Evolutionary conservation across 106 monocot species (phyloP).

Genomic region (Allium sativum): DNA sequence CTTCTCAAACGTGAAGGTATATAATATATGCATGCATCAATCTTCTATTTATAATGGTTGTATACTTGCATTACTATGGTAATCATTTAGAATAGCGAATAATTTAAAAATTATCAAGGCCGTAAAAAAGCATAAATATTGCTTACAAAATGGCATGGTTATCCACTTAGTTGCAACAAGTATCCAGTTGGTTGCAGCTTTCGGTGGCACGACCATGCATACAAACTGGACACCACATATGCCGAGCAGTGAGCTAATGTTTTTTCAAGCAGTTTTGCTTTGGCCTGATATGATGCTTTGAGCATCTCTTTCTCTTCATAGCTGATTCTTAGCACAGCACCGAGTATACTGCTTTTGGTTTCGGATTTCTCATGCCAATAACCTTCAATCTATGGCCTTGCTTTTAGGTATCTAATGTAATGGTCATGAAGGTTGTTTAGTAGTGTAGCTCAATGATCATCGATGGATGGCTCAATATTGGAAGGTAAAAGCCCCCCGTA

Average conservation of each 20-base stretch:
- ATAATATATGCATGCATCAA: too few relatives aligned
- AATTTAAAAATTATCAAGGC: too few relatives aligned
- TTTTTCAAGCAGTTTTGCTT: neutral
- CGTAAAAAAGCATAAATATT: too few relatives aligned
- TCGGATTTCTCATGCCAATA: neutral
- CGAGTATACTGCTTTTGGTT: neutral
- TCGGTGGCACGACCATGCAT: slow-evolving; percentile 14
- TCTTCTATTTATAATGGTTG: too few relatives aligned
- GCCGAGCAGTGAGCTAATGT: slow-evolving; percentile 10
- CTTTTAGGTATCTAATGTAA: neutral
- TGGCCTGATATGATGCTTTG: neutral
- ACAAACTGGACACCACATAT: slow-evolving; percentile 16
- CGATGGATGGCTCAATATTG: neutral
- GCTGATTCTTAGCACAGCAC: neutral
- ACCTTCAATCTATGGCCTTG: neutral
- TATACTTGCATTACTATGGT: too few relatives aligned
- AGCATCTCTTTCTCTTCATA: neutral
- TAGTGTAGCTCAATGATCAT: neutral
- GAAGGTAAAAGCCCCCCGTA: neutral
- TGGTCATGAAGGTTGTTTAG: neutral
- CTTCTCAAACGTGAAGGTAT: too few relatives aligned
- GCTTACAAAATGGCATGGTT: too few relatives aligned
- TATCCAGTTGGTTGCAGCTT: too few relatives aligned
- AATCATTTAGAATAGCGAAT: too few relatives aligned
- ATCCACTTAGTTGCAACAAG: too few relatives aligned